phyloP scores from a whole-genome alignment of 441 rosid species.

The Adansonia gregorii region DNA sequence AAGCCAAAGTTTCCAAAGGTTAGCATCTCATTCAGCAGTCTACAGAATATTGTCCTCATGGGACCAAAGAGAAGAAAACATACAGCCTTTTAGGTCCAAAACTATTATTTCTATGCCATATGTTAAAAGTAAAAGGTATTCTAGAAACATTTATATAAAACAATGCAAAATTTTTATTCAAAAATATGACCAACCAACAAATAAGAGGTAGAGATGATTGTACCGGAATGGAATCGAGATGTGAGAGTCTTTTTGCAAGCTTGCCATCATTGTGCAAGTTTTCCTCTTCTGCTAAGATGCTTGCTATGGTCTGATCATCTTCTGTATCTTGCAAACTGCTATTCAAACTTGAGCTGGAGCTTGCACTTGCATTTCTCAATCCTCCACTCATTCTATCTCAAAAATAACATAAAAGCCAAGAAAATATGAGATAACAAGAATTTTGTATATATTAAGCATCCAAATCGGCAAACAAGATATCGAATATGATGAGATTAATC shows the following conservation, averaged over 20 bases:
- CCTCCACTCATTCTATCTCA: constrained; percentile 58
- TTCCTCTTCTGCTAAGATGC: constrained; percentile 70
- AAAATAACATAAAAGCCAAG: constrained; percentile 21
- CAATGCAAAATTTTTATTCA: background rate
- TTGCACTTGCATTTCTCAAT: constrained; percentile 63
- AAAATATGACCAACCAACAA: background rate
- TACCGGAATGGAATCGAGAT: constrained; percentile 92
- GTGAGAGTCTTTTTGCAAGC: constrained; percentile 86
- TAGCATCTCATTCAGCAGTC: background rate
- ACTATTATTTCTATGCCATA: background rate
- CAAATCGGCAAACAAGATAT: background rate
- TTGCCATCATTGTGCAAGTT: constrained; percentile 43
- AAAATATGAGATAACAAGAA: constrained; percentile 11
- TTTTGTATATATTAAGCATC: background rate
- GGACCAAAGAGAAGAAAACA: background rate
- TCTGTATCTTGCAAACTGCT: constrained; percentile 81
- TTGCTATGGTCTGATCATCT: constrained; percentile 82
- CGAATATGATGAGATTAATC: background rate
- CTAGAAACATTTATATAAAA: background rate
- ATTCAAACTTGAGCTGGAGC: constrained; percentile 81
- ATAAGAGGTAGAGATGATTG: constrained; percentile 24
- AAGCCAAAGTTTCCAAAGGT: background rate
- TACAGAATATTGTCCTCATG: background rate
- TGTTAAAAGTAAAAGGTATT: no score
- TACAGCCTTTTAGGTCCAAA: background rate